Base-by-base conservation (phyloP, 306 rosid genomes). In the Prunus fruticosa region DNA sequence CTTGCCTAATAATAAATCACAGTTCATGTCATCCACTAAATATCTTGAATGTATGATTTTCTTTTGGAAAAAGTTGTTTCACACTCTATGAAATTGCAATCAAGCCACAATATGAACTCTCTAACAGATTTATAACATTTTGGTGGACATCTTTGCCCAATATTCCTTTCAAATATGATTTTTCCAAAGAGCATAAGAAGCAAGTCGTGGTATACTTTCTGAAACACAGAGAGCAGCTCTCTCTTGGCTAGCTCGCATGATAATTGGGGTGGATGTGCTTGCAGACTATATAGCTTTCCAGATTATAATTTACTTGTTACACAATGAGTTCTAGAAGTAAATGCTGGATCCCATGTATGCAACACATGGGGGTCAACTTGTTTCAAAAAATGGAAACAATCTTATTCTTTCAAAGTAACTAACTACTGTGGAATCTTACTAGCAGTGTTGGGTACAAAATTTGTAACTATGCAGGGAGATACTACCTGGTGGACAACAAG, bases 401-500 rank as follows among this genome's bases (percentile, higher is more conserved):
- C 80, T 67, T 68, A 28, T 3, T 22, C 5, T 52, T 69, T 72
- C 11, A 18, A 12, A n/a, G 8, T 38, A 38, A 45, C 60, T 71
- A 72, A 27, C 15, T 66, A 25, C 11, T 76, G 18, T 71, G 60
- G 47, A n/a, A 41, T 69, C 77, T 66, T 52, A 65, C 72, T 78
- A 66, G 64, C 69, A 64, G 34, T 76, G 2, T 68, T 82, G 25
- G 27, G 67, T 74, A 68, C 63, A 62, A 71, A 73, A 70, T 64
- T 76, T 84, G 66, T 74, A 23, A 69, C 70, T 71, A 68, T 86
- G 87, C 91, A 91, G 98, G 98, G 71, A 93, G 86, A 78, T 93
- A 84, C 87, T 91, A 93, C 84, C 86, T 93, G 8, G 89, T 91
- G 81, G 96, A 93, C 85, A 83, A 69, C 80, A 91, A 87, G 77